These are phyloP conservation scores for Hemileccinum rubropunctum DNA, from an alignment of 768 basidiomycete species.

Conservation along the genomic window DNA sequence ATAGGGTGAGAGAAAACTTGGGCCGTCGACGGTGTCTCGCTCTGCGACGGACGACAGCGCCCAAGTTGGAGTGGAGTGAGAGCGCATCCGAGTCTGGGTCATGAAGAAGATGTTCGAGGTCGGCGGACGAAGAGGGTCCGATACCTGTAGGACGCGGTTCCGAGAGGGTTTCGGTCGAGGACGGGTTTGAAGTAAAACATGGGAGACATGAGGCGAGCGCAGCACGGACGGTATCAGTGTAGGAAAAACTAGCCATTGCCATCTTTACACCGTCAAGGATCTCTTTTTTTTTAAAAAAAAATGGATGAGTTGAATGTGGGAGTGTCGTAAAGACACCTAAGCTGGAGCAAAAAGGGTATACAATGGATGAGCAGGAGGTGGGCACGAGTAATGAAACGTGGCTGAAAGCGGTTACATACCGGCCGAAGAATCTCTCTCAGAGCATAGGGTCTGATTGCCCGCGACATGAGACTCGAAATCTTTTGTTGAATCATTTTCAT, in stretches of 20 bases:
- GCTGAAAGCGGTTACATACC: too few relatives aligned
- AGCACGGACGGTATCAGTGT: slow-evolving; percentile 59
- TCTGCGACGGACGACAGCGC: slow-evolving; percentile 28
- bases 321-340: too few relatives aligned
- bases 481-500: too few relatives aligned
- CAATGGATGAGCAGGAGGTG: too few relatives aligned
- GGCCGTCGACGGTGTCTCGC: slow-evolving; percentile 33
- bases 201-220: slow-evolving; percentile 58
- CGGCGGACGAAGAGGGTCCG: slow-evolving; percentile 19
- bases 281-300: not conserved
- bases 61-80: slow-evolving; percentile 65
- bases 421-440: too few relatives aligned
- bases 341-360: not conserved
- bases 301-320: not conserved
- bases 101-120: slow-evolving; percentile 50
- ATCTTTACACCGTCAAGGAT: not conserved
- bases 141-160: slow-evolving; percentile 26
- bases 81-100: slow-evolving; percentile 56
- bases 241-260: slow-evolving; percentile 51
- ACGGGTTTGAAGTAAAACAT: slow-evolving; percentile 41
- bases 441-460: too few relatives aligned
- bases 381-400: too few relatives aligned
- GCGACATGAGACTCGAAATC: too few relatives aligned
- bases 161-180: slow-evolving; percentile 9
- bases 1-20: slow-evolving; percentile 49